Evolutionary conservation across 208 protist species (phyloP).

Genomic region (Acanthamoeba castellanii): DNA sequence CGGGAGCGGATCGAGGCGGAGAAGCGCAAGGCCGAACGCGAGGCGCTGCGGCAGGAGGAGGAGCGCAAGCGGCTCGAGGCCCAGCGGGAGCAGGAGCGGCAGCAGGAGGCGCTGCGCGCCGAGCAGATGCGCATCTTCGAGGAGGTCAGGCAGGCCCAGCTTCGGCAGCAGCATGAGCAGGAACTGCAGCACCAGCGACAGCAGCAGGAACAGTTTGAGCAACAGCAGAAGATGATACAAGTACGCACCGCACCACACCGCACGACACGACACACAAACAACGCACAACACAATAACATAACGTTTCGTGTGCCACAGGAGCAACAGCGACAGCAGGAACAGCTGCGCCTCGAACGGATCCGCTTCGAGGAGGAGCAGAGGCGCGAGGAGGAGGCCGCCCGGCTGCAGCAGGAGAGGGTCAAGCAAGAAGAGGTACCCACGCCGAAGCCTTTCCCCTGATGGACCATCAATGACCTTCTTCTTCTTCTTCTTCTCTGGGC

Average conservation of each 20-base stretch:
- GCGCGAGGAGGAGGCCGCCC: constrained; percentile 23
- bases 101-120: constrained; percentile 29
- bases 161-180: background rate
- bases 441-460: background rate
- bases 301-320: background rate
- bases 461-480: too few relatives aligned
- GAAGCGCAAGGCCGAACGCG: constrained; percentile 34
- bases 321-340: constrained; percentile 15
- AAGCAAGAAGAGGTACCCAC: background rate
- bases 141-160: constrained; percentile 19
- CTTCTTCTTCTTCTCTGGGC: background rate
- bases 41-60: constrained; percentile 29
- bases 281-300: background rate
- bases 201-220: background rate
- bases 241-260: background rate
- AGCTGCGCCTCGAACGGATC: background rate
- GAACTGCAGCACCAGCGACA: constrained; percentile 1
- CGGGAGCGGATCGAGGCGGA: constrained; percentile 14
- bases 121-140: constrained; percentile 62
- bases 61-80: background rate
- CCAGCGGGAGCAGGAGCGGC: background rate
- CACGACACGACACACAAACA: background rate
- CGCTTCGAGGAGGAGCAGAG: constrained; percentile 22
- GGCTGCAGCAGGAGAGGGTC: background rate
- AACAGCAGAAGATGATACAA: constrained; percentile 19